Conservation (phyloP, 2,329 filamentous ascomycete genomes). For the Nannizziopsis barbatae region DNA sequence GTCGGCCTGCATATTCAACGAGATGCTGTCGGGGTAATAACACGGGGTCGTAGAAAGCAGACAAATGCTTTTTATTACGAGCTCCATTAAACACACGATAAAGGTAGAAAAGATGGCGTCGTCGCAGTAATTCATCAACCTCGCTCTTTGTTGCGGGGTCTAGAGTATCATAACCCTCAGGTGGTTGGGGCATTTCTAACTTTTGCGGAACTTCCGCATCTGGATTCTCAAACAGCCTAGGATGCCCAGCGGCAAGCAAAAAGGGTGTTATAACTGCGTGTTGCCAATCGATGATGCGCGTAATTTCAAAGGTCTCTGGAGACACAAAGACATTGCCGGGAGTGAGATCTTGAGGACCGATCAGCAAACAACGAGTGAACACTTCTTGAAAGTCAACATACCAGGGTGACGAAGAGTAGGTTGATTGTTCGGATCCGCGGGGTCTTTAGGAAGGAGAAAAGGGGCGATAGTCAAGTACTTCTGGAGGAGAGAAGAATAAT, state of each 20-base stretch:
- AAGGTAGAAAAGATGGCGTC: constrained; percentile 11
- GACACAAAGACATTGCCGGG: constrained; percentile 12
- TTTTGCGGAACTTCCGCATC: constrained; percentile 7
- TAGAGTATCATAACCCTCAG: constrained; percentile 13
- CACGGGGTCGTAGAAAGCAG: constrained; percentile 5
- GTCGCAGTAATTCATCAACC: constrained; percentile 11
- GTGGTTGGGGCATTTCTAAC: constrained; percentile 5
- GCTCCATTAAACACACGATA: constrained; percentile 14
- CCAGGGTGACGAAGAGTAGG: constrained; percentile 19
- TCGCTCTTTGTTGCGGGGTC: constrained; percentile 9
- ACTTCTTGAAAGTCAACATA: not conserved
- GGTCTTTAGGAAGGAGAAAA: constrained; percentile 17
- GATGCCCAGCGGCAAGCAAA: constrained; percentile 13
- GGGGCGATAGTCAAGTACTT: constrained; percentile 19
- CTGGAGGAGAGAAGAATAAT: constrained; percentile 18
- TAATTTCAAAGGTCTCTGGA: constrained; percentile 8
- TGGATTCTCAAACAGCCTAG: constrained; percentile 12
- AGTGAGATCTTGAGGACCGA: constrained; percentile 5
- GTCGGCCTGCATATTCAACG: constrained; percentile 10
- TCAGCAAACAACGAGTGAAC: not conserved
- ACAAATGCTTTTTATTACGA: constrained; percentile 11
- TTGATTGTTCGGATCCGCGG: constrained; percentile 8
- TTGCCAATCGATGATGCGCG: constrained; percentile 15
- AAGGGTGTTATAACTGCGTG: constrained; percentile 8
- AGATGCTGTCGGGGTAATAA: constrained; percentile 9